Percentiles rank a stretch among this genome's conserved stretches.
Evolutionary conservation across 495 filamentous ascomycete species (phyloP).

Genomic region (Umbilicaria muhlenbergii): DNA sequence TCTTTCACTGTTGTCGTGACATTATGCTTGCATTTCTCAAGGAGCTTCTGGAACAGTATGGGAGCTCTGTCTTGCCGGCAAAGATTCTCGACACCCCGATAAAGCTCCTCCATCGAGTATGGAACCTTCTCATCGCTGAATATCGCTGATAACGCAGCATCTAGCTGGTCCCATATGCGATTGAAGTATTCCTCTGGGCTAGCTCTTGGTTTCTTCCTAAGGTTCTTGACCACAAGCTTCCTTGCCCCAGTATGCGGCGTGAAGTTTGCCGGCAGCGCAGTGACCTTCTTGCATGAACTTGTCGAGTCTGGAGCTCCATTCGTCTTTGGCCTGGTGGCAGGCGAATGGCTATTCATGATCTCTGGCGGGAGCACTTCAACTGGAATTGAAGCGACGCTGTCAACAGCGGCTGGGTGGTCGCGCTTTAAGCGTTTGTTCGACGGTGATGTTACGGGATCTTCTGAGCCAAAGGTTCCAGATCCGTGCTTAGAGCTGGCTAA

Average conservation of each 20-base stretch:
- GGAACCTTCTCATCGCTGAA: slow-evolving; percentile 46
- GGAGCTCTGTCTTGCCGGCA: slow-evolving; percentile 60
- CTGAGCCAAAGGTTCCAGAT: too few species aligned
- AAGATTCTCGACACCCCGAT: slow-evolving; percentile 77
- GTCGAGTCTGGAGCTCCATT: too few species aligned
- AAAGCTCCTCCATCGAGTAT: slow-evolving; percentile 69
- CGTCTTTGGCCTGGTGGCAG: too few species aligned
- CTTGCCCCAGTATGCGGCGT: slow-evolving; percentile 25
- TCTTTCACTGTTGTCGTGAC: slow-evolving; percentile 40
- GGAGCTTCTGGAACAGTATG: slow-evolving; percentile 45
- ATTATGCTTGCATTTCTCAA: slow-evolving; percentile 44
- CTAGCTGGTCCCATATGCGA: slow-evolving; percentile 52
- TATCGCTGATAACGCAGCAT: slow-evolving; percentile 53
- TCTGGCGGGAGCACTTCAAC: too few species aligned
- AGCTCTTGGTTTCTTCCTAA: slow-evolving; percentile 40
- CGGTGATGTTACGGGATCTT: too few species aligned
- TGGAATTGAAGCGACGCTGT: too few species aligned
- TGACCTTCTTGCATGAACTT: too few species aligned
- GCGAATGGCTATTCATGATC: too few species aligned
- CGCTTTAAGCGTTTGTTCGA: too few species aligned
- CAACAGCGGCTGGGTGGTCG: too few species aligned
- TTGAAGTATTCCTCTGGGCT: slow-evolving; percentile 59
- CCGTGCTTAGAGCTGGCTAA: too few species aligned
- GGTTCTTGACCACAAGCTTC: slow-evolving; percentile 77
- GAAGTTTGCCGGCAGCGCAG: too few species aligned